Evolutionary conservation across 2,329 filamentous ascomycete species (phyloP).

Genomic region (Harringtonia lauricola): DNA sequence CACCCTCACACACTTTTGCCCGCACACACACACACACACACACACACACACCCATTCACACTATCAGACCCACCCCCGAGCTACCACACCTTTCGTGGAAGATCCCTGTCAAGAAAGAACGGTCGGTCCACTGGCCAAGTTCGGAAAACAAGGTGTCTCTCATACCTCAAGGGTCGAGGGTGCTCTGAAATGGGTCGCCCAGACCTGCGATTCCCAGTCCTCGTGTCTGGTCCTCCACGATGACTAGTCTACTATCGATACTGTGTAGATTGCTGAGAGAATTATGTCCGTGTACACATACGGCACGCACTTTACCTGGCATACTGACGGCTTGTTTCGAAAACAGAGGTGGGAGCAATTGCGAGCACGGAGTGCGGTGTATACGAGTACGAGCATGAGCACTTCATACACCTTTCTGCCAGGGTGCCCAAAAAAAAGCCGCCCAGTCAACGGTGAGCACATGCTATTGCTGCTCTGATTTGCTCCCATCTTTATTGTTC

Average conservation of each 20-base stretch:
- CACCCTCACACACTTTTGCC: not conserved
- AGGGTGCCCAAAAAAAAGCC: too few relatives aligned
- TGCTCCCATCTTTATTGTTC: too few relatives aligned
- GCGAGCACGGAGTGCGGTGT: too few relatives aligned
- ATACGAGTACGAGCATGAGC: too few relatives aligned
- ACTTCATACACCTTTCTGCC: too few relatives aligned
- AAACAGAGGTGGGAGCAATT: not conserved
- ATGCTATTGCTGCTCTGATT: too few relatives aligned
- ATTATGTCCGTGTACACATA: not conserved
- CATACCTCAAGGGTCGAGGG: not conserved
- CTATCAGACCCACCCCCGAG: conserved; percentile 6
- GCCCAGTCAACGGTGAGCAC: too few relatives aligned
- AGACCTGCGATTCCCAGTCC: conserved; percentile 13
- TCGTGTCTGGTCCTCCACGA: conserved; percentile 2
- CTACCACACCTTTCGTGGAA: conserved; percentile 7
- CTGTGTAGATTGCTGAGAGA: conserved; percentile 6
- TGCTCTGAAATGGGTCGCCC: conserved; percentile 4
- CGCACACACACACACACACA: not conserved
- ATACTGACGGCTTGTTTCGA: too few relatives aligned
- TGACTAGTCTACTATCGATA: conserved; percentile 4
- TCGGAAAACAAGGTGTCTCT: conserved; percentile 8
- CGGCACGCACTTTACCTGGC: too few relatives aligned
- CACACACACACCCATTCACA: not conserved
- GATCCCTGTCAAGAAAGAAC: conserved; percentile 4
- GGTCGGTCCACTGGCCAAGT: conserved; percentile 9